phyloP scores from a whole-genome alignment of 1,284 basidiomycete genomes.

The Phlebopus sp. region DNA sequence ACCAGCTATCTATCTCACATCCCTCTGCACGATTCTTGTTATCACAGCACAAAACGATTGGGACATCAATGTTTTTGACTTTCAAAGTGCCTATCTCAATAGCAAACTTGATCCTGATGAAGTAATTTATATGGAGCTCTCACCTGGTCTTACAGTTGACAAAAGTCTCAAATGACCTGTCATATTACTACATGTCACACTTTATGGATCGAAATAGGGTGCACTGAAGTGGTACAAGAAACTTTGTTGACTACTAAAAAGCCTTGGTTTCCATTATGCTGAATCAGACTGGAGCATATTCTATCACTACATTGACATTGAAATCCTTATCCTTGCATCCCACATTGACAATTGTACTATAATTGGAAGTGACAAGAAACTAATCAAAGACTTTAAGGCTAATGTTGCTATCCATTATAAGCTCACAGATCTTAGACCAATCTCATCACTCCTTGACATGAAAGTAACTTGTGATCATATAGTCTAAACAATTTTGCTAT shows the following conservation, averaged over 20 bases:
- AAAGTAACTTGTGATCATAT: conserved; percentile 20
- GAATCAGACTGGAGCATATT: conserved; percentile 8
- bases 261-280: background rate
- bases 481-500: conserved; percentile 18
- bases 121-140: too few relatives aligned
- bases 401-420: too few relatives aligned
- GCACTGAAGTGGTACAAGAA: conserved; percentile 3
- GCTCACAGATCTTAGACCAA: too few relatives aligned
- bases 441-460: conserved; percentile 28
- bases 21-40: conserved; percentile 19
- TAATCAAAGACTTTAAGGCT: conserved; percentile 1
- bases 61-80: too few relatives aligned
- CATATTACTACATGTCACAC: background rate
- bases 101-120: background rate
- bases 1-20: conserved; percentile 28
- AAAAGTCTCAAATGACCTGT: background rate
- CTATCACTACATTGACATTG: background rate
- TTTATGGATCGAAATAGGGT: conserved; percentile 8
- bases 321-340: conserved; percentile 5
- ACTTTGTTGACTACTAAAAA: background rate
- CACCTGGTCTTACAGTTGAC: background rate
- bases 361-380: background rate
- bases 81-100: conserved; percentile 5
- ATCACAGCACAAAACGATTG: too few relatives aligned
- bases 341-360: conserved; percentile 12